Conservation (phyloP, 768 basidiomycete genomes). For the Mycena chlorophos region DNA sequence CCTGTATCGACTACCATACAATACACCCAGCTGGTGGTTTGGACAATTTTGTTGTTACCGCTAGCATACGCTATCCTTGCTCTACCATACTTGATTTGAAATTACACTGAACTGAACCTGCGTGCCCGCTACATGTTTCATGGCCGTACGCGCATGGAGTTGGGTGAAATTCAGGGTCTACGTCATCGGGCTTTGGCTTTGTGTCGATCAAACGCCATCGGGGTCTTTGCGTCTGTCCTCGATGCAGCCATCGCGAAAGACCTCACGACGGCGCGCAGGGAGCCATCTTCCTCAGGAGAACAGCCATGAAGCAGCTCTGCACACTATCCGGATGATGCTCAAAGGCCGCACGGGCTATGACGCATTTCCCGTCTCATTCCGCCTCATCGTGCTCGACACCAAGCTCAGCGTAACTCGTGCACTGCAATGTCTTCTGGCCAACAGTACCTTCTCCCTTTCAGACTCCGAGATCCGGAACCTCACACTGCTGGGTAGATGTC, state of each 20-base stretch:
- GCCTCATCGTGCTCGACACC: slow-evolving; percentile 95
- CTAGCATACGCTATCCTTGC: not conserved
- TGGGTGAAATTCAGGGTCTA: not conserved
- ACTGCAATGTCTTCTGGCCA: slow-evolving; percentile 79
- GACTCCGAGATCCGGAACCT: slow-evolving; percentile 6
- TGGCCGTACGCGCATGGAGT: too few relatives aligned
- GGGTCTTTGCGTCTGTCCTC: not conserved
- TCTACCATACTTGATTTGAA: not conserved
- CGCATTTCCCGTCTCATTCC: slow-evolving; percentile 95
- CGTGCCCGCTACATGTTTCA: too few relatives aligned
- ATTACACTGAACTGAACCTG: not conserved
- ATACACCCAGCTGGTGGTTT: not conserved
- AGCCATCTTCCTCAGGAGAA: slow-evolving; percentile 68
- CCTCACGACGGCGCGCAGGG: slow-evolving; percentile 56
- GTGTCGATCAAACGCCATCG: not conserved
- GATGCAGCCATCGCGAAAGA: slow-evolving; percentile 34
- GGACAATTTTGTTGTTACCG: not conserved
- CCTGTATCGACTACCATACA: not conserved
- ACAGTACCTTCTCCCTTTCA: slow-evolving; percentile 47
- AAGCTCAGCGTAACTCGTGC: slow-evolving; percentile 96
- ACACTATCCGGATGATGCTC: slow-evolving; percentile 77
- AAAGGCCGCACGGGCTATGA: slow-evolving; percentile 88
- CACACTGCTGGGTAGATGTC: slow-evolving; percentile 60
- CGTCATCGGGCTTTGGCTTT: not conserved
- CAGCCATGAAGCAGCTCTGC: slow-evolving; percentile 67